Conservation (phyloP, 164 flowering plant genomes). For the Liriodendron chinense region DNA sequence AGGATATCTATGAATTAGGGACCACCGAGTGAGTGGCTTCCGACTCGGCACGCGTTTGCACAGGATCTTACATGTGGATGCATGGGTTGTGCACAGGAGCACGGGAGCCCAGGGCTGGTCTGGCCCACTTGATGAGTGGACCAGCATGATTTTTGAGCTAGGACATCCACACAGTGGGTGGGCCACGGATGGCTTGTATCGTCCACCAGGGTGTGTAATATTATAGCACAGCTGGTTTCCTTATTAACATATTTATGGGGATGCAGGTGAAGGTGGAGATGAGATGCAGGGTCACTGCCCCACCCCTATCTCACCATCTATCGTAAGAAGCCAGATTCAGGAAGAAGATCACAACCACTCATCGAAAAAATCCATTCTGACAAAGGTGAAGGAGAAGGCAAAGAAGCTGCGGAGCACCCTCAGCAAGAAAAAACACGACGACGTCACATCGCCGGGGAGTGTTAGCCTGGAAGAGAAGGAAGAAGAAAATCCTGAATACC, state of each 20-base stretch:
- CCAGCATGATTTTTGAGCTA: no score
- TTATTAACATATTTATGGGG: background rate
- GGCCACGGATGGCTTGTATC: no score
- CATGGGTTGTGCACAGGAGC: no score
- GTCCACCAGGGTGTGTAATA: no score
- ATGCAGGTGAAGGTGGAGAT: conserved; percentile 10
- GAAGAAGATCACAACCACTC: conserved; percentile 40
- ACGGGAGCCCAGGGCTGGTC: no score
- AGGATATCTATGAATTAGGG: no score
- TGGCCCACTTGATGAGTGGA: no score
- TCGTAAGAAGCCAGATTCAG: conserved; percentile 27
- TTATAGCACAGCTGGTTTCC: no score
- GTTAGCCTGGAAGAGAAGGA: conserved; percentile 47
- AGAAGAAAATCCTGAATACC: conserved; percentile 48
- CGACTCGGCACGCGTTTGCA: no score
- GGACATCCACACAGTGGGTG: no score
- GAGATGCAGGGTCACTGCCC: conserved; percentile 14
- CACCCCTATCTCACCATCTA: conserved; percentile 17
- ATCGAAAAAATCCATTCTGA: conserved; percentile 62
- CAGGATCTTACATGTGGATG: no score
- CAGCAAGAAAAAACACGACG: conserved; percentile 39
- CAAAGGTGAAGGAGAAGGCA: conserved; percentile 71
- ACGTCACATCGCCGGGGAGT: conserved; percentile 46
- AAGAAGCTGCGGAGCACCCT: conserved; percentile 47
- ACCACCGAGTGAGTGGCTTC: no score